Base-by-base conservation (phyloP, 257 asterid genomes). In the Rauvolfia tetraphylla region DNA sequence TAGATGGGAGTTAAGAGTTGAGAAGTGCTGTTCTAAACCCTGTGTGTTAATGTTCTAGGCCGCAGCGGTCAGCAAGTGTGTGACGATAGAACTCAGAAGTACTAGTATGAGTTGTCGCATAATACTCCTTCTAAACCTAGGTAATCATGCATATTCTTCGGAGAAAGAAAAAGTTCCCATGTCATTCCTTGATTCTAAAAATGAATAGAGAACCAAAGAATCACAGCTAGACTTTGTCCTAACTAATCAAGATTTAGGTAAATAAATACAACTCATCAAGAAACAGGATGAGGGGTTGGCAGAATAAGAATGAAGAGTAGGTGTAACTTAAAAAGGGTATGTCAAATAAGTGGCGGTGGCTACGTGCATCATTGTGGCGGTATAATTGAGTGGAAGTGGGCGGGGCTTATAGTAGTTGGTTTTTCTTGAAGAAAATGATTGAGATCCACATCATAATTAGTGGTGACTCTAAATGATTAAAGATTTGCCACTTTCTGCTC, bases 401-500 rank as follows among this genome's bases (percentile, higher is more conserved):
- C 79, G 39, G 70, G 34, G 74, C 79, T 36, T 25, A 75, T 69
- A 69, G 20, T 27, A 46, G 49, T 62, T 31, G 27, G 39, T 62
- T 75, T 27, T 31, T 2, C 68, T 20, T 17, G 31, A 63, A 17
- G 8, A 48, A 42, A 31, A 62, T 33, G 46, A 48, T 22, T 62
- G 72, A 75, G 61, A 61, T 18, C 27, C 51, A 57, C 46, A 41
- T 68, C 61, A 57, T 68, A 73, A 31, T 41, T 13, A 25, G 68
- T 63, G 71, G 63, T 46, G 36, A 14, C 56, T 31, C 72, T 38
- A 48, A 74, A 56, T 54, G 71, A 54, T 54, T 68, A 79, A 74
- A 67, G 48, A 65, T 38, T 41, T 42, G 77, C 57, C 79, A 74
- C 75, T 74, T 68, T 67, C 3, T 41, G 72, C 46, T 66, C 20